Evolutionary conservation across 1,284 basidiomycete genomes (phyloP).

Genomic region (Apiotrichum sp.): DNA sequence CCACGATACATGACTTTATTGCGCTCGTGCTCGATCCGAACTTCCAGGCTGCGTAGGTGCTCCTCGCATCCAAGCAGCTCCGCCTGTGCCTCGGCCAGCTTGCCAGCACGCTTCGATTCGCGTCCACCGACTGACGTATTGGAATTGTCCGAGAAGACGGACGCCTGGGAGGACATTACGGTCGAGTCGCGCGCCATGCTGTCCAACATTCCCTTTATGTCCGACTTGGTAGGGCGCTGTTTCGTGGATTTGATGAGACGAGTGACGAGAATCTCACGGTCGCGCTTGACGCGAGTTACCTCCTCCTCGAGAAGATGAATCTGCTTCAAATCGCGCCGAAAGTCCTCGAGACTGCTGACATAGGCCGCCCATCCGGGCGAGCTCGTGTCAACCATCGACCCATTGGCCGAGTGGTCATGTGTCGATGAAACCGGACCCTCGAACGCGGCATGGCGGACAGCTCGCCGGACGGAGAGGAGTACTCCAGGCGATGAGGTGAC

Average conservation of each 20-base stretch:
- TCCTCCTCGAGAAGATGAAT: conserved; percentile 47
- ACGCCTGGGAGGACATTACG: conserved; percentile 26
- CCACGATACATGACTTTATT: conserved; percentile 47
- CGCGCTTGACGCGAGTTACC: conserved; percentile 43
- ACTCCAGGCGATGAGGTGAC: conserved; percentile 47
- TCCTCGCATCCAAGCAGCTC: conserved; percentile 47
- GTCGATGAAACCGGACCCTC: conserved; percentile 40
- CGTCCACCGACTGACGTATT: conserved; percentile 31
- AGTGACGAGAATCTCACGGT: conserved; percentile 45
- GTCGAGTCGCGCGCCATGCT: conserved; percentile 2
- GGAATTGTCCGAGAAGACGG: conserved; percentile 26
- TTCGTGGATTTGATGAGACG: conserved; percentile 47
- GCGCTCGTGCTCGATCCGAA: conserved; percentile 44
- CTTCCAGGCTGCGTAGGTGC: conserved; percentile 42
- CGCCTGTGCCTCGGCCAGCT: conserved; percentile 45
- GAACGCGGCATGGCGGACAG: conserved; percentile 45
- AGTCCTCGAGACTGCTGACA: conserved; percentile 39
- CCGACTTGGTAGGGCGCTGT: conserved; percentile 40
- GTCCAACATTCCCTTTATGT: conserved; percentile 37
- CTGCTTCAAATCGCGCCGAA: conserved; percentile 46
- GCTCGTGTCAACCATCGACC: conserved; percentile 16
- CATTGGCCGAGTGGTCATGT: neutral
- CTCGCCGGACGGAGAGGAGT: conserved; percentile 36
- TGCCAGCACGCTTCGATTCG: conserved; percentile 39
- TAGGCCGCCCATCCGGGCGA: conserved; percentile 44